Base-by-base conservation (phyloP, 257 asterid species). In the Handroanthus guayacan region DNA sequence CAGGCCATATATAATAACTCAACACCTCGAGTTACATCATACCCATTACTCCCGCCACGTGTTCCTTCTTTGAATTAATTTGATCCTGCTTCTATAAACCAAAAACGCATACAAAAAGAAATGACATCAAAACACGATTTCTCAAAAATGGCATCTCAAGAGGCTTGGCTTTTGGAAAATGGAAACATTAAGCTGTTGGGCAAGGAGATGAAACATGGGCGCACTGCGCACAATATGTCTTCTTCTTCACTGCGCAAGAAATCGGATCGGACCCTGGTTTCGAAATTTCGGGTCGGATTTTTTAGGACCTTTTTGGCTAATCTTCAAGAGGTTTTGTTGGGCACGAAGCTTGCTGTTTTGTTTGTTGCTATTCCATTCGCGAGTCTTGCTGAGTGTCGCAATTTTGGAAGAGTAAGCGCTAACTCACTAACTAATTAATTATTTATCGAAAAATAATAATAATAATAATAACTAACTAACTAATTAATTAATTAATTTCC, bases 201-300 rank as follows among this genome's bases (percentile, higher is more conserved):
- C 85, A 85, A 76, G 48, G 96, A 89, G 67, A 61, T 34, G 79
- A 79, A 83, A n/a, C 86, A 76, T 7, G 84, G 81, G 61, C 83
- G 88, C 1, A 82, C 86, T 1, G 88, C 86, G 11, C 88, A 85
- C 69, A 85, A 71, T 68, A 82, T 85, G 88, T 85, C 88, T 38
- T 89, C 98, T 0, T 81, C 98, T 2, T 91, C 98, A 1, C 87
- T 93, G 5, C 84, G 97, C 2, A 93, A 90, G 87, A 93, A 89
- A 56, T 94, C 98, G 3, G 94, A 89, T 7, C 78, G 77, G 3
- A 50, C 92, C 41, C 83, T 93, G 0, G 79, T 91, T 0, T 81
- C 90, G 0, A 87, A 82, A 50, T 84, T 90, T 3, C 90, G 83
- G 41, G 76, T 78, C 51, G 76, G 82, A 11, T 58, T 62, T 25